Conservation (phyloP, 2,329 filamentous ascomycete genomes). For the Plectosphaerella plurivora region DNA sequence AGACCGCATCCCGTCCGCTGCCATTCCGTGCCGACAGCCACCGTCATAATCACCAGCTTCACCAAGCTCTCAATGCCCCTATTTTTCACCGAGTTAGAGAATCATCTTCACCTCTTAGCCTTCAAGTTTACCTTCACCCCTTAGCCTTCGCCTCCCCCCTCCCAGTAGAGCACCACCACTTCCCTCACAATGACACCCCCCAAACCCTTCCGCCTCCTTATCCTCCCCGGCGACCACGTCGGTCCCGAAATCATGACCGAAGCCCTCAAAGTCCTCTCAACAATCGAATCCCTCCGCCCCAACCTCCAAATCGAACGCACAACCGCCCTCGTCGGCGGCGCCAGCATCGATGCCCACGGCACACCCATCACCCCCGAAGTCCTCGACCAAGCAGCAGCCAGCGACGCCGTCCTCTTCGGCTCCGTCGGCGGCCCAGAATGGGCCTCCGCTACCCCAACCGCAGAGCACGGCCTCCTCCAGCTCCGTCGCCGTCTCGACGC, state of each 20-base stretch:
- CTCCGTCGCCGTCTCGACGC: constrained; percentile 35
- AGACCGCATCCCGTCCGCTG: too few species aligned
- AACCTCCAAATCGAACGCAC: constrained; percentile 27
- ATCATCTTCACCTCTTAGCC: too few species aligned
- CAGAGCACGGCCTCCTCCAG: constrained; percentile 37
- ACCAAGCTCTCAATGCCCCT: too few species aligned
- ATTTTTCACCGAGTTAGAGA: too few species aligned
- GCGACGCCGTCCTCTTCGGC: constrained; percentile 45
- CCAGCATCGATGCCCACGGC: constrained; percentile 39
- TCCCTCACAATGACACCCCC: not conserved
- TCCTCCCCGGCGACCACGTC: constrained; percentile 41
- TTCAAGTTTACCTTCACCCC: too few species aligned
- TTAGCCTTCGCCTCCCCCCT: not conserved
- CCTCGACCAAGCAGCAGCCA: constrained; percentile 31
- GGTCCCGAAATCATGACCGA: constrained; percentile 54
- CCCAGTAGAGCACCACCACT: not conserved
- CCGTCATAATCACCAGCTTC: too few species aligned
- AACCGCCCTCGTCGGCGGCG: constrained; percentile 63
- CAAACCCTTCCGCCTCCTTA: constrained; percentile 23
- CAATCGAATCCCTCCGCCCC: constrained; percentile 27
- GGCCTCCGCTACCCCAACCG: constrained; percentile 32
- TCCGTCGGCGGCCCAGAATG: constrained; percentile 44
- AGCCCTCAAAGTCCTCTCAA: constrained; percentile 40
- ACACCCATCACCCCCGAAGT: constrained; percentile 37
- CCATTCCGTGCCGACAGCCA: too few species aligned